Conservation (phyloP, 1,284 basidiomycete genomes). For the Dichomitus squalens region DNA sequence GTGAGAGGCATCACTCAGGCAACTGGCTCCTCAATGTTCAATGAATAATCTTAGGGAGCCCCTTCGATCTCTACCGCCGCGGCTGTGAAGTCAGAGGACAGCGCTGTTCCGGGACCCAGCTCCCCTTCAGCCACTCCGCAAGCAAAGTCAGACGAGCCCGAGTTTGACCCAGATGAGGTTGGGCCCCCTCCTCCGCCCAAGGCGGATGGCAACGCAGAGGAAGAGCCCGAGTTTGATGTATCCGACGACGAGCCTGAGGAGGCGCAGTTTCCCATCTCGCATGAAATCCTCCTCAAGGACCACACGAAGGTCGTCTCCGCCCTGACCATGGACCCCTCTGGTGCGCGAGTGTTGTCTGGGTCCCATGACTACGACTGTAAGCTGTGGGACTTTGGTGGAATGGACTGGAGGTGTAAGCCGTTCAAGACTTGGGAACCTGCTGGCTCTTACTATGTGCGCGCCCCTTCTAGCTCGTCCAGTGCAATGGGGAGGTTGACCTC, state of each 20-base stretch:
- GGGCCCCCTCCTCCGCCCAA: slow-evolving; percentile 30
- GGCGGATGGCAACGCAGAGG: slow-evolving; percentile 21
- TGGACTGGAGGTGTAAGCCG: slow-evolving; percentile 87
- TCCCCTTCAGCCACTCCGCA: slow-evolving; percentile 1
- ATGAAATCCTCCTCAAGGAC: slow-evolving; percentile 90
- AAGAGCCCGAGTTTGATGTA: slow-evolving; percentile 69
- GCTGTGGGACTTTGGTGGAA: slow-evolving; percentile 99
- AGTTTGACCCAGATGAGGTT: slow-evolving; percentile 41
- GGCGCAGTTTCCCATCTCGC: slow-evolving; percentile 75
- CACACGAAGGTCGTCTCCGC: slow-evolving; percentile 96
- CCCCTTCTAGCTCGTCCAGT: slow-evolving; percentile 8
- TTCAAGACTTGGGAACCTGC: slow-evolving; percentile 96
- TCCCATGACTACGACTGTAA: slow-evolving; percentile 98
- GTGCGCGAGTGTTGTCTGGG: slow-evolving; percentile 89
- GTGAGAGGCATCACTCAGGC: slow-evolving; percentile 24
- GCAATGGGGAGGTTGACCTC: slow-evolving; percentile 13
- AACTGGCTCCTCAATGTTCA: background rate
- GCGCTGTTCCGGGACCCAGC: background rate
- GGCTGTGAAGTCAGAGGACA: slow-evolving; percentile 9
- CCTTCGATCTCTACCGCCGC: slow-evolving; percentile 8
- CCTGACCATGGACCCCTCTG: slow-evolving; percentile 89
- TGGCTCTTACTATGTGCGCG: slow-evolving; percentile 87
- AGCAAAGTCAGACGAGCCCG: slow-evolving; percentile 24
- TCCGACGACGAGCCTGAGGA: slow-evolving; percentile 49
- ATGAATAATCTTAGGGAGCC: slow-evolving; percentile 5